phyloP scores from a whole-genome alignment of 2,329 filamentous ascomycete species.

The Arthrobotrys musiformis region DNA sequence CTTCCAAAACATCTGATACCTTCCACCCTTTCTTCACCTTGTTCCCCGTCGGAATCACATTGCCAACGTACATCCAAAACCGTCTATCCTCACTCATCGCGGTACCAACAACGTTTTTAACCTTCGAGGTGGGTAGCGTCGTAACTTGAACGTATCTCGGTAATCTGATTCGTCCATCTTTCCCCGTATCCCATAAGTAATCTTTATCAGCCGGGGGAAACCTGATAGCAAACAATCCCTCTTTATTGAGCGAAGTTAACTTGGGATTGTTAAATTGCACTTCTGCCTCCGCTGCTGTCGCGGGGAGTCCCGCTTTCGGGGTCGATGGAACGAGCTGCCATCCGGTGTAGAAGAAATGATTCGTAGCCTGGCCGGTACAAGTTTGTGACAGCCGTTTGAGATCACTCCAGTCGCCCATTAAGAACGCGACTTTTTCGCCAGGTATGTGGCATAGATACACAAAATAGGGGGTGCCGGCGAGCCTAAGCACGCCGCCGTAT shows the following conservation, averaged over 20 bases:
- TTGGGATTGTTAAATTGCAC: slow-evolving; percentile 28
- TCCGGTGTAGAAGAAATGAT: slow-evolving; percentile 32
- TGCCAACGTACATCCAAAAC: slow-evolving; percentile 25
- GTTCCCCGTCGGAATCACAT: slow-evolving; percentile 33
- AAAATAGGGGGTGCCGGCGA: slow-evolving; percentile 36
- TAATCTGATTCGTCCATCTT: background rate
- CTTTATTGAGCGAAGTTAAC: slow-evolving; percentile 7
- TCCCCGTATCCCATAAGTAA: slow-evolving; percentile 12
- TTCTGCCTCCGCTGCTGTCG: background rate
- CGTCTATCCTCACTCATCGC: slow-evolving; percentile 2
- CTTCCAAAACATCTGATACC: slow-evolving; percentile 8
- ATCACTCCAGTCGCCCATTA: slow-evolving; percentile 17
- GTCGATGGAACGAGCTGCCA: slow-evolving; percentile 17
- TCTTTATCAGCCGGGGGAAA: background rate
- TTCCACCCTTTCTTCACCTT: slow-evolving; percentile 19
- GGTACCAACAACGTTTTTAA: background rate
- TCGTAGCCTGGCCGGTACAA: background rate
- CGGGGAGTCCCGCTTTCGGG: background rate
- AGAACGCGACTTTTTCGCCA: slow-evolving; percentile 17
- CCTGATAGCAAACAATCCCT: background rate
- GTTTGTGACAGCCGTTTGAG: background rate
- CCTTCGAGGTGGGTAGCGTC: slow-evolving; percentile 3
- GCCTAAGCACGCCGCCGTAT: background rate
- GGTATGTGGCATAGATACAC: slow-evolving; percentile 33
- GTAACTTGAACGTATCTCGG: slow-evolving; percentile 31